phyloP scores from a whole-genome alignment of 2,329 filamentous ascomycete genomes.

The Aspergillus costaricaensis region DNA sequence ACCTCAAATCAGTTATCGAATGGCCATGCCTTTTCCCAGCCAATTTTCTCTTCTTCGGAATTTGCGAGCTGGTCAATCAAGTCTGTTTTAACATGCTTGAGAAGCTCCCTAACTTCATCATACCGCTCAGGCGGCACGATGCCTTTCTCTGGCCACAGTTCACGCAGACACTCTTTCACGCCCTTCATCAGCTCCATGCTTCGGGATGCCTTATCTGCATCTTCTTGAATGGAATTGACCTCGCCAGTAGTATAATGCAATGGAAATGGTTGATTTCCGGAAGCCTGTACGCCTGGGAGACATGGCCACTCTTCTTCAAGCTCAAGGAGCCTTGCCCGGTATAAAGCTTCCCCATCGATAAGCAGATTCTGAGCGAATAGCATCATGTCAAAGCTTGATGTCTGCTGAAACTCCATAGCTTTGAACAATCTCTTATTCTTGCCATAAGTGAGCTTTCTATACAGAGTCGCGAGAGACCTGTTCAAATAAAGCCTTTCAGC shows the following conservation, averaged over 20 bases:
- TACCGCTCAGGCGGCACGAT: slow-evolving; percentile 17
- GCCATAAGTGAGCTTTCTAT: slow-evolving; percentile 11
- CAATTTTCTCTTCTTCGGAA: slow-evolving; percentile 15
- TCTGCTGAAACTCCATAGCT: slow-evolving; percentile 16
- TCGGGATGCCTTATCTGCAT: slow-evolving; percentile 13
- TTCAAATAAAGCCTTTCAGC: slow-evolving; percentile 15
- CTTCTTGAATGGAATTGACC: slow-evolving; percentile 10
- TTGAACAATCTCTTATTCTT: slow-evolving; percentile 13
- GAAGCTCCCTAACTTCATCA: slow-evolving; percentile 13
- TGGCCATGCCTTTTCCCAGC: slow-evolving; percentile 33
- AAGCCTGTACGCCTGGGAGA: slow-evolving; percentile 14
- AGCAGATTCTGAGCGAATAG: slow-evolving; percentile 17
- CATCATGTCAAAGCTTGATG: slow-evolving; percentile 18
- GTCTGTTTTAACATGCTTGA: slow-evolving; percentile 17
- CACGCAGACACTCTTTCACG: slow-evolving; percentile 16
- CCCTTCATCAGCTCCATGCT: slow-evolving; percentile 16
- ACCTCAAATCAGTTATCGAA: slow-evolving; percentile 18
- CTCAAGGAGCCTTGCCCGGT: slow-evolving; percentile 12
- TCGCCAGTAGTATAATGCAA: slow-evolving; percentile 13
- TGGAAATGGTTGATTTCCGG: slow-evolving; percentile 15
- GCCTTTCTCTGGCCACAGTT: slow-evolving; percentile 21
- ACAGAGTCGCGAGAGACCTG: slow-evolving; percentile 13
- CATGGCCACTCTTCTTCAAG: slow-evolving; percentile 15
- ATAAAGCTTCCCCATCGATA: slow-evolving; percentile 17
- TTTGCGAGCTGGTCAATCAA: slow-evolving; percentile 13